phyloP scores from a whole-genome alignment of 192 early-diverging fungal genomes.

The Pilaira anomala region DNA sequence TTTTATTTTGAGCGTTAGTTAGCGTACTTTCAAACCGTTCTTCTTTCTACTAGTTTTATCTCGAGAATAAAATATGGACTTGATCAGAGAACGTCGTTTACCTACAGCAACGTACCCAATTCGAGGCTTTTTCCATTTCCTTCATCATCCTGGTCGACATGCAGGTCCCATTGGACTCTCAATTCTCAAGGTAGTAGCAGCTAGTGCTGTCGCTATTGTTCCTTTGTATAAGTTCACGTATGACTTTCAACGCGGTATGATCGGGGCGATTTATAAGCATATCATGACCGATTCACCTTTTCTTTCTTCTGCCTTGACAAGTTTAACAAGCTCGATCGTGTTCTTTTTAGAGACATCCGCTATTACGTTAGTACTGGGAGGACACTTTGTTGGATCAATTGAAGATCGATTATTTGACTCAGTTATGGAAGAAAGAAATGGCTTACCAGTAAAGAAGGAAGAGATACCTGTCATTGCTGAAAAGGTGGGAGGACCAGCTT shows the following conservation, averaged over 20 bases:
- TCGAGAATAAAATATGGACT: no score
- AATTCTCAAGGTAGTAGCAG: slow-evolving; percentile 2
- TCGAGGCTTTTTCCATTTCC: slow-evolving; percentile 10
- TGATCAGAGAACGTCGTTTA: neutral
- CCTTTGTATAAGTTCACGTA: slow-evolving; percentile 12
- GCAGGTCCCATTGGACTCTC: slow-evolving; percentile 16
- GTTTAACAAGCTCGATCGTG: slow-evolving; percentile 4
- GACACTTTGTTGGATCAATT: neutral
- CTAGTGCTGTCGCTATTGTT: slow-evolving; percentile 16
- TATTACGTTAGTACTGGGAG: neutral
- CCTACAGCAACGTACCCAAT: slow-evolving; percentile 16
- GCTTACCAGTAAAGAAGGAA: neutral
- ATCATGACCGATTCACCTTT: neutral
- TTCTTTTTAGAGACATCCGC: slow-evolving; percentile 10
- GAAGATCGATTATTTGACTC: slow-evolving; percentile 21
- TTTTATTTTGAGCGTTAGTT: no score
- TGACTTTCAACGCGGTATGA: slow-evolving; percentile 5
- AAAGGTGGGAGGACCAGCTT: neutral
- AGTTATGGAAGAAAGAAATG: slow-evolving; percentile 1
- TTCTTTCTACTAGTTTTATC: no score
- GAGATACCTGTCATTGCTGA: neutral
- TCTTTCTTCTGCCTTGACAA: neutral
- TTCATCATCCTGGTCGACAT: slow-evolving; percentile 15
- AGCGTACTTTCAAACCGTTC: no score
- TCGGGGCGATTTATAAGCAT: neutral